Conservation (phyloP, 305 asterid genomes). For the Rubia peregrina region DNA sequence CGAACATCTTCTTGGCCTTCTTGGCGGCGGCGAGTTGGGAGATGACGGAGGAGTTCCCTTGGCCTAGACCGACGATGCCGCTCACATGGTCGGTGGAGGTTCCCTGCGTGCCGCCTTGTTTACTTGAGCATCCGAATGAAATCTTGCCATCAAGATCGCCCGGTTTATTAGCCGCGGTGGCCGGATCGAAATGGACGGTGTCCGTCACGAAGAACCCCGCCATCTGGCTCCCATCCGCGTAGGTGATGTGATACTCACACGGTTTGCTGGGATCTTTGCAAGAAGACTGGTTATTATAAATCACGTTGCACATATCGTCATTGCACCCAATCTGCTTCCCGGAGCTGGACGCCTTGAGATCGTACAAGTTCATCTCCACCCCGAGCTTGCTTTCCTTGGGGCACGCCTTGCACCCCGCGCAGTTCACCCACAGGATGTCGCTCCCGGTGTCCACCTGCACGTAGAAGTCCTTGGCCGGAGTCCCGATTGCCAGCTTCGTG, state of each 20-base stretch:
- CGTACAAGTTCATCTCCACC: conserved; percentile 51
- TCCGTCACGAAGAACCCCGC: conserved; percentile 74
- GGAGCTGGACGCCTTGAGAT: conserved; percentile 54
- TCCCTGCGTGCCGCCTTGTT: conserved; percentile 61
- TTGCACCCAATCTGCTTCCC: conserved; percentile 57
- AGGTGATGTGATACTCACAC: conserved; percentile 56
- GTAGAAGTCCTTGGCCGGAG: conserved; percentile 63
- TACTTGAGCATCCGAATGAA: conserved; percentile 84
- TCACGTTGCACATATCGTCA: conserved; percentile 52
- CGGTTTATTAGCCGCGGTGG: conserved; percentile 51
- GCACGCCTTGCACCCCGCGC: conserved; percentile 59
- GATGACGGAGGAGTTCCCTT: conserved; percentile 67
- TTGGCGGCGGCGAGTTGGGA: conserved; percentile 67
- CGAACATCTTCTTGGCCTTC: conserved; percentile 57
- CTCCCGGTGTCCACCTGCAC: conserved; percentile 97
- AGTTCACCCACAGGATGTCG: conserved; percentile 89
- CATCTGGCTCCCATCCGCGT: conserved; percentile 79
- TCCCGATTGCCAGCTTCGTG: conserved; percentile 71
- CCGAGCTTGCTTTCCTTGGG: conserved; percentile 66
- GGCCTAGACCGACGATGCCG: conserved; percentile 93
- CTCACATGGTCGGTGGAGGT: conserved; percentile 73
- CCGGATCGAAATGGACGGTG: conserved; percentile 53
- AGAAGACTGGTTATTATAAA: conserved; percentile 34
- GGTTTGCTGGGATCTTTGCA: conserved; percentile 42
- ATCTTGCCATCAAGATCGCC: conserved; percentile 52